Conservation (phyloP, 345 rosid genomes). For the Geranium brycei region DNA sequence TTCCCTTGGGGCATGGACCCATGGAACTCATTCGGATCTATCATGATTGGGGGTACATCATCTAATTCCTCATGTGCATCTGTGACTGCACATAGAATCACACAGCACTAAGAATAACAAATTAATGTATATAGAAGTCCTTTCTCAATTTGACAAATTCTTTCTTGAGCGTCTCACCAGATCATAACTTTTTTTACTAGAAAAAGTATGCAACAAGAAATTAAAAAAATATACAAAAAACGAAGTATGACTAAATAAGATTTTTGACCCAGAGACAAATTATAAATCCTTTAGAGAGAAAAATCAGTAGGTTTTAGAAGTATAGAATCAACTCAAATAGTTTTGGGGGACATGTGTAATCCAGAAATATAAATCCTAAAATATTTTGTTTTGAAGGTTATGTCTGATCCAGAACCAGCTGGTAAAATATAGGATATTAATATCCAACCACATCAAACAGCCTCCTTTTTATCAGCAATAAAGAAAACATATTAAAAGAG, state of each 20-base stretch:
- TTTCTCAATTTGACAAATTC: neutral
- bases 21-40: conserved; percentile 48
- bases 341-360: neutral
- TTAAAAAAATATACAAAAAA: too few species aligned
- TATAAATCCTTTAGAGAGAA: neutral
- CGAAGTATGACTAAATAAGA: neutral
- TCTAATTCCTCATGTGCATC: conserved; percentile 60
- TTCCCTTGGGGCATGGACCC: conserved; percentile 50
- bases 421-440: too few species aligned
- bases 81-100: conserved; percentile 29
- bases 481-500: too few species aligned
- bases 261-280: neutral
- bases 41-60: conserved; percentile 27
- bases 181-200: neutral
- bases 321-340: neutral
- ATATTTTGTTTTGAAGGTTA: neutral
- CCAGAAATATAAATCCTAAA: neutral
- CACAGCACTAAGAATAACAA: neutral
- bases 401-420: neutral
- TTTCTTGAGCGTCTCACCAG: neutral
- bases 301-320: neutral
- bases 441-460: too few species aligned
- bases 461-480: too few species aligned
- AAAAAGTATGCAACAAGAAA: neutral
- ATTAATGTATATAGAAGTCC: neutral